Conservation (phyloP, 805 yeast species). For the Metschnikowia koreensis region DNA sequence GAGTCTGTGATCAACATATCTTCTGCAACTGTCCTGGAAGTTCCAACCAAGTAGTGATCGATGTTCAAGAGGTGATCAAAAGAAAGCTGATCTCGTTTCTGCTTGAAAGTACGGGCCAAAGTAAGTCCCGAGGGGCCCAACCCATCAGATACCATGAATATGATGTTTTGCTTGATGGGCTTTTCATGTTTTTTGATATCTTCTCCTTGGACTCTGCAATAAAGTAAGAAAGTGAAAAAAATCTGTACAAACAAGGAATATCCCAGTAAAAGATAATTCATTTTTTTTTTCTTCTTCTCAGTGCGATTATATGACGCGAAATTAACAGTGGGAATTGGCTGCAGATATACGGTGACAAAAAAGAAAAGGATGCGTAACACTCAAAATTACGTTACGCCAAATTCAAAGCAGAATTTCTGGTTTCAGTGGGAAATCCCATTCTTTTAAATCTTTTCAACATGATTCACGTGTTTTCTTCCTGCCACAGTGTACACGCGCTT, state of each 20-base stretch:
- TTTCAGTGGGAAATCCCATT: not conserved
- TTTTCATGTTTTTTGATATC: not conserved
- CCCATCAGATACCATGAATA: constrained; percentile 90
- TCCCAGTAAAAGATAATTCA: too few relatives aligned
- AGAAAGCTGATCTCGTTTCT: constrained; percentile 52
- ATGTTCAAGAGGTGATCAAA: constrained; percentile 56
- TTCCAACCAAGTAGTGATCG: constrained; percentile 74
- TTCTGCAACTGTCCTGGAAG: constrained; percentile 79
- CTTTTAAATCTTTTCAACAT: too few relatives aligned
- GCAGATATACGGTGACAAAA: not conserved
- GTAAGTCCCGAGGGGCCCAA: constrained; percentile 90
- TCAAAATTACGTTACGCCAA: not conserved
- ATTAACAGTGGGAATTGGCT: not conserved
- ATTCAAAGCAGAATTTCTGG: not conserved
- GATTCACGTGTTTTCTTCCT: too few relatives aligned
- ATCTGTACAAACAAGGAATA: too few relatives aligned
- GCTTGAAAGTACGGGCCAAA: constrained; percentile 72
- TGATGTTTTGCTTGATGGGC: constrained; percentile 61
- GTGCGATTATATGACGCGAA: not conserved
- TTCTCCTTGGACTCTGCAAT: not conserved
- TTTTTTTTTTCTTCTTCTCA: not conserved
- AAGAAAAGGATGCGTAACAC: not conserved
- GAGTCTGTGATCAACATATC: constrained; percentile 83
- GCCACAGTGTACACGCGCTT: too few relatives aligned
- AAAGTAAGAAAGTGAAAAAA: too few relatives aligned